These are phyloP conservation scores for Suillus paluster DNA, from an alignment of 768 basidiomycete species.

Conservation along the genomic window DNA sequence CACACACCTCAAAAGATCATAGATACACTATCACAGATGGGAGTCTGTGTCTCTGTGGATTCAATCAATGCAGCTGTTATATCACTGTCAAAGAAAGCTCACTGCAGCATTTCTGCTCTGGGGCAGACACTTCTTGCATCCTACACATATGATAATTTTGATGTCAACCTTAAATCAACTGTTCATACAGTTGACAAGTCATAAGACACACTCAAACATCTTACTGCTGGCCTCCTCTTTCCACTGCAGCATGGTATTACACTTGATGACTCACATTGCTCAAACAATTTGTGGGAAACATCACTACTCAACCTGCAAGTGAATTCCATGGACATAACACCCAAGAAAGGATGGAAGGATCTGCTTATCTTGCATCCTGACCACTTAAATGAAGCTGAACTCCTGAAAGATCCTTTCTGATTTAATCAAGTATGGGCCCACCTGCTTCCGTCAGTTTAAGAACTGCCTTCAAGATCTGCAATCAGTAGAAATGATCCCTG, in stretches of 20 bases:
- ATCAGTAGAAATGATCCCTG: too few relatives aligned
- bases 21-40: constrained; percentile 34
- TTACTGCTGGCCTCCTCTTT: constrained; percentile 26
- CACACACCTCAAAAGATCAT: constrained; percentile 33
- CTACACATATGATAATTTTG: constrained; percentile 49
- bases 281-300: too few relatives aligned
- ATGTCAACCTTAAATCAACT: constrained; percentile 38
- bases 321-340: too few relatives aligned
- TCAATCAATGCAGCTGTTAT: constrained; percentile 28
- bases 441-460: too few relatives aligned
- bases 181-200: constrained; percentile 36
- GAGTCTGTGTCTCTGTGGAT: constrained; percentile 34
- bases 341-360: too few relatives aligned
- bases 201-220: constrained; percentile 22
- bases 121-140: constrained; percentile 28
- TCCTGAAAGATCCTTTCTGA: too few relatives aligned
- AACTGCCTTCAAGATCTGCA: too few relatives aligned
- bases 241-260: background rate
- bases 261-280: too few relatives aligned
- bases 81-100: constrained; percentile 32
- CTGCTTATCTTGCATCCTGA: too few relatives aligned
- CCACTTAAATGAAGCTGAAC: too few relatives aligned
- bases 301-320: too few relatives aligned
- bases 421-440: too few relatives aligned
- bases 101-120: constrained; percentile 18